Evolutionary conservation across 2,329 filamentous ascomycete species (phyloP).

Genomic region (Massarina eburnea): DNA sequence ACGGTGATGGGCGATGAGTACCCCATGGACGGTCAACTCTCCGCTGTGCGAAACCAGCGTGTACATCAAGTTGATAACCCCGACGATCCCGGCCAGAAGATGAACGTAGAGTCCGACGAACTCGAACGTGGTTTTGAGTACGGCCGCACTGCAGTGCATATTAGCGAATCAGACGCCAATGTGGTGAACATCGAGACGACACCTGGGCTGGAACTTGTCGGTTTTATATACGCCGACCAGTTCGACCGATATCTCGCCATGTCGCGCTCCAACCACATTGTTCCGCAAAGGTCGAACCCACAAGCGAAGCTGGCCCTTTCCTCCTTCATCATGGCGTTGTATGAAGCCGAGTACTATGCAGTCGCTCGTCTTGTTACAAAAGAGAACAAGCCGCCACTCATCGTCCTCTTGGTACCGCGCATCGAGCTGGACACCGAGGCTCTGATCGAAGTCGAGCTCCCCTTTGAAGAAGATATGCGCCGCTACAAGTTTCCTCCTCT

Average conservation of each 20-base stretch:
- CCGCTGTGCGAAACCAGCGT: conserved; percentile 73
- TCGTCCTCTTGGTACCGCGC: conserved; percentile 78
- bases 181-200: conserved; percentile 83
- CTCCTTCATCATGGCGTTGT: conserved; percentile 83
- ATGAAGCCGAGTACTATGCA: conserved; percentile 81
- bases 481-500: conserved; percentile 90
- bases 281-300: conserved; percentile 77
- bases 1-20: conserved; percentile 48
- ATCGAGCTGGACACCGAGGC: conserved; percentile 81
- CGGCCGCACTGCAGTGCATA: conserved; percentile 86
- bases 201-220: conserved; percentile 77
- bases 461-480: conserved; percentile 89
- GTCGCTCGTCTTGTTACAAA: conserved; percentile 84
- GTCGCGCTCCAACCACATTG: conserved; percentile 75
- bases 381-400: conserved; percentile 73
- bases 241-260: conserved; percentile 85
- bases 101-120: conserved; percentile 77
- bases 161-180: conserved; percentile 81
- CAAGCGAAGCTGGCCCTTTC: conserved; percentile 83
- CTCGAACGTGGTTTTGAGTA: conserved; percentile 95
- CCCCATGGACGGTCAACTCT: conserved; percentile 49
- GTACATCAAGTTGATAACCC: conserved; percentile 81
- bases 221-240: conserved; percentile 76
- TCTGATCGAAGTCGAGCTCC: conserved; percentile 84
- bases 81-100: conserved; percentile 73